A percentile compares a stretch with the other conserved stretches of the same genome.
Conservation (phyloP, 2,329 filamentous ascomycete genomes). For the Gaeumannomyces sp. region DNA sequence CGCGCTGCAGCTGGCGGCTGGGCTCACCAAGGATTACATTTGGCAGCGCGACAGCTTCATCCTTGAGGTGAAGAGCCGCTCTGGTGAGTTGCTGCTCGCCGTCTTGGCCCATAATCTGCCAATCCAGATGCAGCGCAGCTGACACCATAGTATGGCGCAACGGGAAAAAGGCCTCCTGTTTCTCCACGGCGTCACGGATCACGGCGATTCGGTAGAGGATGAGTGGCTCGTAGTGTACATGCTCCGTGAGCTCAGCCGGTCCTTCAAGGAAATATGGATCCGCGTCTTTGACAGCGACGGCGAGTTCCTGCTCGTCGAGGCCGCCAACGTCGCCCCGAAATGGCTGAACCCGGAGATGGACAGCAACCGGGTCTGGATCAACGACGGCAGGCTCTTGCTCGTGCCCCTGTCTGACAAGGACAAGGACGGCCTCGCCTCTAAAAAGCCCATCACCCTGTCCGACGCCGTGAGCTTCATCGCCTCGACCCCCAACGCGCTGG, state of each 20-base stretch:
- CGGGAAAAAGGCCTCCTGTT: slow-evolving; percentile 42
- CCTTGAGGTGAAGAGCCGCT: slow-evolving; percentile 56
- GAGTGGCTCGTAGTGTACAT: slow-evolving; percentile 96
- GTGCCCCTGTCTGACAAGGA: slow-evolving; percentile 45
- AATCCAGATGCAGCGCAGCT: background rate
- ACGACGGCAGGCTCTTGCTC: slow-evolving; percentile 67
- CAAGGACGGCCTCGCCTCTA: slow-evolving; percentile 16
- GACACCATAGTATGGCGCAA: background rate
- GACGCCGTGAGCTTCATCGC: slow-evolving; percentile 60
- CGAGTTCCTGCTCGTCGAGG: slow-evolving; percentile 92
- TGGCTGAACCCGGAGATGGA: slow-evolving; percentile 93
- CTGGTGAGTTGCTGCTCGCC: slow-evolving; percentile 37
- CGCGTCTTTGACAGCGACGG: slow-evolving; percentile 83
- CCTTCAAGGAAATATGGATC: slow-evolving; percentile 71
- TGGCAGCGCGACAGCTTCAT: slow-evolving; percentile 86
- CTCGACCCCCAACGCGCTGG: slow-evolving; percentile 48
- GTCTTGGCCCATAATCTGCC: too few relatives aligned
- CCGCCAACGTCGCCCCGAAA: slow-evolving; percentile 75
- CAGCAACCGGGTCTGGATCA: slow-evolving; percentile 83
- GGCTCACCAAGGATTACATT: slow-evolving; percentile 76
- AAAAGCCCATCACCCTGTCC: slow-evolving; percentile 49
- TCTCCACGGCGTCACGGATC: slow-evolving; percentile 74
- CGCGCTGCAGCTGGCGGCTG: slow-evolving; percentile 54
- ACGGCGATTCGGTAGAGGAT: slow-evolving; percentile 90
- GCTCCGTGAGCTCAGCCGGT: slow-evolving; percentile 70